A percentile compares a stretch with the other conserved stretches of the same genome.
phyloP scores from a whole-genome alignment of 1,284 basidiomycete species.

The Cutaneotrichosporon dermatis region DNA sequence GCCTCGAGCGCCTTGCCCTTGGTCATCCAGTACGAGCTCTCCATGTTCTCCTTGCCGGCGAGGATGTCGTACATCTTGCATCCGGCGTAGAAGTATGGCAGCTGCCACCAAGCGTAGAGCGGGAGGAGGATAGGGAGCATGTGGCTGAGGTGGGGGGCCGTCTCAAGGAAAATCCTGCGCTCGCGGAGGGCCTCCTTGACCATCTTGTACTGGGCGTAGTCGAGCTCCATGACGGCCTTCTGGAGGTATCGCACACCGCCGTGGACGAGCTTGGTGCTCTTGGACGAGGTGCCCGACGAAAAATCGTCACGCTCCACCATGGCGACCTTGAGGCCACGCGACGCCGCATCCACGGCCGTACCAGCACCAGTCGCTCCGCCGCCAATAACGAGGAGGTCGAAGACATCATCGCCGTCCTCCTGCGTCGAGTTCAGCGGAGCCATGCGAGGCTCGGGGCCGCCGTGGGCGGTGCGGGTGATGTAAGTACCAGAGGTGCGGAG shows the following conservation, averaged over 20 bases:
- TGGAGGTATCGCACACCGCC: slow-evolving; percentile 96
- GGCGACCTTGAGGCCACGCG: slow-evolving; percentile 84
- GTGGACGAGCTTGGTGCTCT: slow-evolving; percentile 96
- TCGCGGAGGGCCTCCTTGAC: slow-evolving; percentile 91
- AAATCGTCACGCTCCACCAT: slow-evolving; percentile 94
- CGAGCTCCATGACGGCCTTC: slow-evolving; percentile 91
- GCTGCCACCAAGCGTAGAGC: slow-evolving; percentile 77
- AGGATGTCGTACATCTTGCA: slow-evolving; percentile 96
- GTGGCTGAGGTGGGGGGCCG: slow-evolving; percentile 85
- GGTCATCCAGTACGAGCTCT: slow-evolving; percentile 88
- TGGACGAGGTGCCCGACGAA: slow-evolving; percentile 87
- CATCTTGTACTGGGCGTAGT: slow-evolving; percentile 94
- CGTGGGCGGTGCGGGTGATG: slow-evolving; percentile 35
- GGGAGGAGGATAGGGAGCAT: slow-evolving; percentile 66
- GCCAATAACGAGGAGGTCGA: slow-evolving; percentile 82
- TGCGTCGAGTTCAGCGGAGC: slow-evolving; percentile 24
- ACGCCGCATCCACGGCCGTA: slow-evolving; percentile 88
- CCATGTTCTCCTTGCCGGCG: slow-evolving; percentile 96
- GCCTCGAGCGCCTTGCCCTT: slow-evolving; percentile 77
- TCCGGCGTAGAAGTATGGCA: slow-evolving; percentile 92
- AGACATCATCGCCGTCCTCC: slow-evolving; percentile 57
- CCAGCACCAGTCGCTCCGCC: slow-evolving; percentile 90
- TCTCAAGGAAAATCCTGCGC: slow-evolving; percentile 87
- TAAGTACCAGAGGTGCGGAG: slow-evolving; percentile 47
- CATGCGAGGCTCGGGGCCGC: slow-evolving; percentile 33